These are phyloP conservation scores for Crithidia sp. DNA, from an alignment of 208 protist genomes.

Conservation along the genomic window DNA sequence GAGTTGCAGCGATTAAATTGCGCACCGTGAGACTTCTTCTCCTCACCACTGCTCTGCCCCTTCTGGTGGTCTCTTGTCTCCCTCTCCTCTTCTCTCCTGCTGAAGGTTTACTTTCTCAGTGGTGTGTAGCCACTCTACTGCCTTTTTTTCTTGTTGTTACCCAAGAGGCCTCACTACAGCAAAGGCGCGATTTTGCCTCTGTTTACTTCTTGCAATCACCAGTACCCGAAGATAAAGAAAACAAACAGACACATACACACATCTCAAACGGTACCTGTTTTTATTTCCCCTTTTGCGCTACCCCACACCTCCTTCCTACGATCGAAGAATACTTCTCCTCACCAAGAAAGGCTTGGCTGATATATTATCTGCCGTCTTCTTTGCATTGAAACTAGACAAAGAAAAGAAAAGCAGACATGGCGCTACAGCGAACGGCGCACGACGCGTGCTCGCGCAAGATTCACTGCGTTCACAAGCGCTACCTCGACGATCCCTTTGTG, in stretches of 20 bases:
- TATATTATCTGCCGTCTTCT: too few relatives aligned
- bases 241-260: too few relatives aligned
- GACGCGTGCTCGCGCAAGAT: constrained; percentile 90
- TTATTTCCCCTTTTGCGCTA: too few relatives aligned
- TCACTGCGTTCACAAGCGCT: constrained; percentile 84
- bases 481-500: constrained; percentile 89
- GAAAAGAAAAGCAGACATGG: constrained; percentile 38
- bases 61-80: background rate
- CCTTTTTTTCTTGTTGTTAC: background rate
- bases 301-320: too few relatives aligned
- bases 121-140: too few relatives aligned
- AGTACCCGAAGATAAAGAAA: background rate
- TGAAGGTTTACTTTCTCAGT: background rate
- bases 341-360: too few relatives aligned
- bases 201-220: background rate
- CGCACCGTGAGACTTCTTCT: too few relatives aligned
- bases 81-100: background rate
- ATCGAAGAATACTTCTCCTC: too few relatives aligned
- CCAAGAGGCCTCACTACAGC: background rate
- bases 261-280: too few relatives aligned
- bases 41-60: too few relatives aligned
- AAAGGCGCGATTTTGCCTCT: too few relatives aligned
- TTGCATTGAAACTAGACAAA: background rate
- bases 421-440: constrained; percentile 85
- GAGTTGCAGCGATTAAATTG: too few relatives aligned